Evolutionary conservation across 2,329 filamentous ascomycete species (phyloP), one percentile per base, ranked within the genome.

Genomic region (Pseudogymnoascus verrucosus): DNA sequence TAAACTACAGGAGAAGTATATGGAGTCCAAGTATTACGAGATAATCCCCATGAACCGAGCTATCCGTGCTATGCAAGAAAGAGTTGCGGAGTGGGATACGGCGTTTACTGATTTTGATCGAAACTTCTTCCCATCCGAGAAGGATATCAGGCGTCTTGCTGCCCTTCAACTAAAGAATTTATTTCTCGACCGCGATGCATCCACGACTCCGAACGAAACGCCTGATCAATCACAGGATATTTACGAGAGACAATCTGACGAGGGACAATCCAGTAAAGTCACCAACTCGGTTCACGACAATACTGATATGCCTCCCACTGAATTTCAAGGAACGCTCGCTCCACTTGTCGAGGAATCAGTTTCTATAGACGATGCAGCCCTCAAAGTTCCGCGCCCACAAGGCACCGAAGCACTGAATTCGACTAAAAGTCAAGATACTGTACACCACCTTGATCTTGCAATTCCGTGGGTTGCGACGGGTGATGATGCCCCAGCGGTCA

Each of bases 11-110:
- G 87, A 93, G 36, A 91, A 90, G 66, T 99, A 99, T 73, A 92
- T 95, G 78, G 88, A 88, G 67, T 96, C 93, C 1, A 93, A 91
- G 72, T 98, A 98, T 73, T 99, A 96, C 78, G 95, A 99, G 75
- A 88, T 97, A 63, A 93, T 98, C 60, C 95, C 96, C 0, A 83
- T 99, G 67, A 99, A 98, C 69, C 84, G 89, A 64, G 89, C 93
- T 6, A 85, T 97, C 60, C 87, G 93, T 68, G 89, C 91, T 63
- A 95, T 96, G 80, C 87, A 98, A 67, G 93, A 97, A 72, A 96
- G 90, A 69, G 93, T 93, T 3, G 87, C 92, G 19, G 91, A 93
- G 67, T 99, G 95, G 95, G 96, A 99, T 71, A 86, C 89, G 23
- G 86, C 86, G 0, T 99, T 99, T 77, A 82, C 86, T 63, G 89